Evolutionary conservation across 805 yeast genomes (phyloP).

Genomic region (Tetrapisispora pingtungensis): DNA sequence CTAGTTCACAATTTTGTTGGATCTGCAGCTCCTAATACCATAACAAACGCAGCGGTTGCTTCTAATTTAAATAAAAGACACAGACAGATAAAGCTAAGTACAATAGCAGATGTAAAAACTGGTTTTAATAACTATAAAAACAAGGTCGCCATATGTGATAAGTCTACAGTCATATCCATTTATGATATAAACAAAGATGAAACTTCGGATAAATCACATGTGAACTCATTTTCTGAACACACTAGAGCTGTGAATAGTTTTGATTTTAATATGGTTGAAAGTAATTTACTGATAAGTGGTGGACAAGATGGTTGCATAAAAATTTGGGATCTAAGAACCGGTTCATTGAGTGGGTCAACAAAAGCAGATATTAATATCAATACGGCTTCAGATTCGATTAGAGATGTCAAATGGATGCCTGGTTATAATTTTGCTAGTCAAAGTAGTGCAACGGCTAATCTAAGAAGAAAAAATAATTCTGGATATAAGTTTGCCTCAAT

Average conservation of each 20-base stretch:
- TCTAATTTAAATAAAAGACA: constrained; percentile 9
- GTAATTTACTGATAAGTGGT: constrained; percentile 43
- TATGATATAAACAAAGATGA: constrained; percentile 23
- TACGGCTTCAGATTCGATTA: constrained; percentile 62
- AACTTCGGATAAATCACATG: constrained; percentile 14
- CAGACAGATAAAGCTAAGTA: constrained; percentile 22
- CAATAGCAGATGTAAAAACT: constrained; percentile 29
- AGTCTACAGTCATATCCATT: constrained; percentile 26
- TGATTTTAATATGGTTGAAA: constrained; percentile 28
- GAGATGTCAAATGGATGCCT: constrained; percentile 47
- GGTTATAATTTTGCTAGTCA: constrained; percentile 32
- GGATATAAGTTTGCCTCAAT: constrained; percentile 58
- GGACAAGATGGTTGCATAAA: constrained; percentile 75
- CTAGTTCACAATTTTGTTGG: constrained; percentile 14
- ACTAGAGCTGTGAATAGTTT: constrained; percentile 29
- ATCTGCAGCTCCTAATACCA: background rate
- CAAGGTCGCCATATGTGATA: constrained; percentile 26
- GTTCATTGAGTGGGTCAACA: constrained; percentile 32
- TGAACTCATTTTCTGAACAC: constrained; percentile 24
- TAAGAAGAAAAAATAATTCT: constrained; percentile 29
- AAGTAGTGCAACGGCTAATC: constrained; percentile 13
- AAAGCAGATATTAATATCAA: constrained; percentile 24
- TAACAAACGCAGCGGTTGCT: background rate
- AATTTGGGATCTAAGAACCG: constrained; percentile 54
- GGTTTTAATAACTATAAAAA: constrained; percentile 25